These are phyloP conservation scores for Aspergillus hortae DNA, from an alignment of 2,329 filamentous ascomycete species.

Conservation along the genomic window DNA sequence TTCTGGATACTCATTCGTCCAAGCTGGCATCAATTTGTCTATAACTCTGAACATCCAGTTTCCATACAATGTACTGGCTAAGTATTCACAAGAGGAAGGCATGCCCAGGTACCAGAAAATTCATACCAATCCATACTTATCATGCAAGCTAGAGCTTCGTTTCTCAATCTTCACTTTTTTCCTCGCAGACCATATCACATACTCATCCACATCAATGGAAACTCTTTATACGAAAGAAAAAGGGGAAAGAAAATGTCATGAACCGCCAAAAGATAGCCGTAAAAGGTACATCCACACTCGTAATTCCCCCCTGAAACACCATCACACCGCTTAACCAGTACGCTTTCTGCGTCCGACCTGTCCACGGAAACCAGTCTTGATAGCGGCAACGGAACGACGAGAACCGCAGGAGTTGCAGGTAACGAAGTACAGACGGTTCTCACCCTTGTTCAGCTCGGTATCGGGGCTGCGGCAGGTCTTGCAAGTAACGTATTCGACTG, in stretches of 20 bases:
- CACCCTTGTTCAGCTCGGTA: constrained; percentile 95
- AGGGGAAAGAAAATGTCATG: constrained; percentile 10
- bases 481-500: constrained; percentile 96
- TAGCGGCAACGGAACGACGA: constrained; percentile 86
- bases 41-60: background rate
- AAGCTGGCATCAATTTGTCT: background rate
- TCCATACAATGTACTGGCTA: background rate
- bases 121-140: constrained; percentile 23
- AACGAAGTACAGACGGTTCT: constrained; percentile 98
- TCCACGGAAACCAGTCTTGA: constrained; percentile 99
- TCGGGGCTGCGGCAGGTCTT: constrained; percentile 95
- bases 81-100: background rate
- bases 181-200: background rate
- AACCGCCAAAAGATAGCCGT: constrained; percentile 14
- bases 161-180: constrained; percentile 9
- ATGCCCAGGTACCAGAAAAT: background rate
- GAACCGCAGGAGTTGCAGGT: constrained; percentile 88
- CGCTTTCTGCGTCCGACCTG: constrained; percentile 98
- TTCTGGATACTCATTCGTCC: background rate
- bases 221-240: constrained; percentile 17
- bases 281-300: constrained; percentile 13
- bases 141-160: constrained; percentile 25
- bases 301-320: constrained; percentile 7
- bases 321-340: constrained; percentile 61
- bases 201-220: constrained; percentile 13